phyloP scores from a whole-genome alignment of 805 yeast species.

The Nakazawaea peltata region DNA sequence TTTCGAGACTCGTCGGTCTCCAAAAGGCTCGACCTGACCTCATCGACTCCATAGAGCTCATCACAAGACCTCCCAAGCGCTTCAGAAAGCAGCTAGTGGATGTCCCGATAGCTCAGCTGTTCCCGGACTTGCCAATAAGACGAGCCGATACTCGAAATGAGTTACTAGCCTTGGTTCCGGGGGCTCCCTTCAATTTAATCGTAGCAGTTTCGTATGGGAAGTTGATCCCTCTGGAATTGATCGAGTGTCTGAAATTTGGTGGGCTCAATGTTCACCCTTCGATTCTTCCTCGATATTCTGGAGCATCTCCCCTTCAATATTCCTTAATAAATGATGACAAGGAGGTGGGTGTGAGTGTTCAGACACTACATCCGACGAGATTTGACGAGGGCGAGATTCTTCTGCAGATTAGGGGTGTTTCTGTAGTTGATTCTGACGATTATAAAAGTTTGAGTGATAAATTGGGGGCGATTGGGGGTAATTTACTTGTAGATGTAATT shows the following conservation, averaged over 20 bases:
- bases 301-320: slow-evolving; percentile 85
- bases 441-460: slow-evolving; percentile 34
- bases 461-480: slow-evolving; percentile 58
- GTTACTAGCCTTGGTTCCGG: slow-evolving; percentile 20
- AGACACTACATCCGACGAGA: slow-evolving; percentile 79
- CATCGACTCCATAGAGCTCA: slow-evolving; percentile 38
- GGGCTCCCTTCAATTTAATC: slow-evolving; percentile 45
- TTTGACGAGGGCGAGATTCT: slow-evolving; percentile 78
- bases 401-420: slow-evolving; percentile 40
- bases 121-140: slow-evolving; percentile 25
- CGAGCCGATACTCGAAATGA: slow-evolving; percentile 46
- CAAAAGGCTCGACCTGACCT: slow-evolving; percentile 1
- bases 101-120: slow-evolving; percentile 41
- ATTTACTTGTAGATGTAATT: slow-evolving; percentile 40
- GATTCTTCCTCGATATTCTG: slow-evolving; percentile 70
- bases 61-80: slow-evolving; percentile 54
- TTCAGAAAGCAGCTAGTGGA: slow-evolving; percentile 32
- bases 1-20: slow-evolving; percentile 29
- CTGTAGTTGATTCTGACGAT: slow-evolving; percentile 35
- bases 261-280: slow-evolving; percentile 95
- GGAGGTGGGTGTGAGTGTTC: slow-evolving; percentile 78
- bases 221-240: slow-evolving; percentile 60
- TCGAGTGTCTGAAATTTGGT: slow-evolving; percentile 42
- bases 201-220: slow-evolving; percentile 92
- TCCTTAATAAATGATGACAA: slow-evolving; percentile 59